Evolutionary conservation across 75 land plant genomes (phyloP).

Genomic region (Sequoia sempervirens): DNA sequence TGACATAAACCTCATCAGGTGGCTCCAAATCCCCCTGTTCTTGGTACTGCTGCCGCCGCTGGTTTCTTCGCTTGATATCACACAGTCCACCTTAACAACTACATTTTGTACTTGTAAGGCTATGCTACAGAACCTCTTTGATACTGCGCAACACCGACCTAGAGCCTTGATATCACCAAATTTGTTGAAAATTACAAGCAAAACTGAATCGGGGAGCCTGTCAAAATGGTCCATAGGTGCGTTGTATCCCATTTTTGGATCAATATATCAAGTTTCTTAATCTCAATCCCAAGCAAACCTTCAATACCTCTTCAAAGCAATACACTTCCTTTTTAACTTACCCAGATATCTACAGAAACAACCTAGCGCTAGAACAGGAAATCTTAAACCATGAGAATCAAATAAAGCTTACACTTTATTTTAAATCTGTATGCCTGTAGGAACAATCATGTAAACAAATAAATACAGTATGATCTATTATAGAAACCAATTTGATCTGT

Average conservation of each 20-base stretch:
- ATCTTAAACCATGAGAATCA: background rate
- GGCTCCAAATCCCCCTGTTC: slow-evolving; percentile 25
- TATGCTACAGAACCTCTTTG: slow-evolving; percentile 24
- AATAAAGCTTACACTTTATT: background rate
- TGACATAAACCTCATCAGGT: slow-evolving; percentile 30
- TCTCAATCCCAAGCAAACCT: background rate
- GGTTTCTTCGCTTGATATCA: slow-evolving; percentile 24
- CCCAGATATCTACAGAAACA: background rate
- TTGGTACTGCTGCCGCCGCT: background rate
- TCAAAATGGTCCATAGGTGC: slow-evolving; percentile 19
- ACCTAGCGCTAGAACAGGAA: background rate
- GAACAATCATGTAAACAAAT: background rate
- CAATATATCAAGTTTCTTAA: background rate
- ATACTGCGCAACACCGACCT: slow-evolving; percentile 25
- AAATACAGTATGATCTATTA: background rate
- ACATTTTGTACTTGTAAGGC: slow-evolving; percentile 20
- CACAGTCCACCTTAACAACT: slow-evolving; percentile 34
- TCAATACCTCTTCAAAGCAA: background rate
- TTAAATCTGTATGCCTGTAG: background rate
- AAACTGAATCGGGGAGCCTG: slow-evolving; percentile 21
- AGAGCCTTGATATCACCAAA: slow-evolving; percentile 20
- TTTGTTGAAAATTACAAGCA: slow-evolving; percentile 24
- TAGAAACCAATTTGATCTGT: background rate
- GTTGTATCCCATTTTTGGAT: slow-evolving; percentile 6
- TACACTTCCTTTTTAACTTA: background rate